phyloP scores from a whole-genome alignment of 495 filamentous ascomycete species.

The Neurospora terricola region DNA sequence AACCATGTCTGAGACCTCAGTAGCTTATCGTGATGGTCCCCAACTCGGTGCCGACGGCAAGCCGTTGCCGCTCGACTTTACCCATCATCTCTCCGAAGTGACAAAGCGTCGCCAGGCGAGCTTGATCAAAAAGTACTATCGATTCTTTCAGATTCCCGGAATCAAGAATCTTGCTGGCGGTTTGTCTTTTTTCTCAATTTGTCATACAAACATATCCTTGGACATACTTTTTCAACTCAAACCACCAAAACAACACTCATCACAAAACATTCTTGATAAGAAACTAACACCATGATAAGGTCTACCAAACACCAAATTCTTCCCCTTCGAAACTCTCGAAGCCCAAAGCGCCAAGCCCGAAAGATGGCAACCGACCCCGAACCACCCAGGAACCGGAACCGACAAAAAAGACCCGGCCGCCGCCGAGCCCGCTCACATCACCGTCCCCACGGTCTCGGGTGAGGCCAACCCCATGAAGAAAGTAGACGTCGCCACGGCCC shows the following conservation, averaged over 20 bases:
- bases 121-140: slow-evolving; percentile 70
- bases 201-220: background rate
- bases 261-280: background rate
- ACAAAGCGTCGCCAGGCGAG: slow-evolving; percentile 55
- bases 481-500: slow-evolving; percentile 70
- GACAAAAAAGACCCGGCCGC: slow-evolving; percentile 9
- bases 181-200: slow-evolving; percentile 27
- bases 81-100: slow-evolving; percentile 62
- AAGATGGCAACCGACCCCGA: slow-evolving; percentile 60
- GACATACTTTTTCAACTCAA: background rate
- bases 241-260: background rate
- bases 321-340: slow-evolving; percentile 86
- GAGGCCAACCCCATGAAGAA: slow-evolving; percentile 45
- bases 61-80: slow-evolving; percentile 57
- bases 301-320: slow-evolving; percentile 68
- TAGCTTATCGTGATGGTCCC: background rate
- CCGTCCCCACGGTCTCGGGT: slow-evolving; percentile 57
- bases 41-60: slow-evolving; percentile 10
- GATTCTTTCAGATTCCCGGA: slow-evolving; percentile 69
- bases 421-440: slow-evolving; percentile 39
- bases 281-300: slow-evolving; percentile 33
- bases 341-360: slow-evolving; percentile 63
- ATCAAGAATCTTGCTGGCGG: slow-evolving; percentile 86
- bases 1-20: background rate
- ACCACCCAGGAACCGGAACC: slow-evolving; percentile 34